phyloP scores from a whole-genome alignment of 139 green algal genomes.

The Limnomonas spitsbergensis region DNA sequence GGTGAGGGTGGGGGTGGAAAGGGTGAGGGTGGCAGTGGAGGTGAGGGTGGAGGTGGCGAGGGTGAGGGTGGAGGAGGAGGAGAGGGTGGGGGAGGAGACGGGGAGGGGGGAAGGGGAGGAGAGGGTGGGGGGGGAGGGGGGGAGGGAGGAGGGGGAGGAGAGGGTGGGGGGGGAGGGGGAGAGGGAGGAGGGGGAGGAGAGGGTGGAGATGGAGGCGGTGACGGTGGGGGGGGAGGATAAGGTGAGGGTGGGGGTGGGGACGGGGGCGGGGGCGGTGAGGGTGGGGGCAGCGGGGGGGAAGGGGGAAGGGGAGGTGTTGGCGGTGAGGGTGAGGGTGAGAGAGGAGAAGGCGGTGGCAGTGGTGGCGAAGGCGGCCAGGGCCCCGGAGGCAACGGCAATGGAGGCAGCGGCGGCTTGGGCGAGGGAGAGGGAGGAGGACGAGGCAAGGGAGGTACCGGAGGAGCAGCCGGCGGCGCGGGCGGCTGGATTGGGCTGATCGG shows the following conservation, averaged over 20 bases:
- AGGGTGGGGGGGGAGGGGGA: no score
- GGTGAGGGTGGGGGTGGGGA: background rate
- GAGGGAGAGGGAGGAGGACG: background rate
- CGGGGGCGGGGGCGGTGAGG: background rate
- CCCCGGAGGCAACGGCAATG: background rate
- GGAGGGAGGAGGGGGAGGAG: background rate
- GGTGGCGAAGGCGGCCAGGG: background rate
- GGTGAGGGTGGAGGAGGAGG: background rate
- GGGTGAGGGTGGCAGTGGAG: background rate
- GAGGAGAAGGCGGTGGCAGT: background rate
- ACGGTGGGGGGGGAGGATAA: slow-evolving; percentile 1
- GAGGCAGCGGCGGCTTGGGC: background rate
- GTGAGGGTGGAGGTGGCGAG: background rate
- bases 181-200: slow-evolving; percentile 4
- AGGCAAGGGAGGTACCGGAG: background rate
- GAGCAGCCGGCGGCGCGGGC: background rate
- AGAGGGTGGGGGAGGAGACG: background rate
- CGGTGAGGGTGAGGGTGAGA: background rate
- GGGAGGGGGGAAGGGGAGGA: background rate
- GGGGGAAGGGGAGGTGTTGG: background rate
- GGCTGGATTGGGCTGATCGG: background rate
- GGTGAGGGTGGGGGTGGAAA: background rate
- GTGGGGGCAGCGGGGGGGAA: background rate
- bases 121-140: no score
- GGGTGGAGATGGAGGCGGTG: background rate